These are phyloP conservation scores for Suillus alpinus DNA, from an alignment of 768 basidiomycete genomes.

Conservation along the genomic window DNA sequence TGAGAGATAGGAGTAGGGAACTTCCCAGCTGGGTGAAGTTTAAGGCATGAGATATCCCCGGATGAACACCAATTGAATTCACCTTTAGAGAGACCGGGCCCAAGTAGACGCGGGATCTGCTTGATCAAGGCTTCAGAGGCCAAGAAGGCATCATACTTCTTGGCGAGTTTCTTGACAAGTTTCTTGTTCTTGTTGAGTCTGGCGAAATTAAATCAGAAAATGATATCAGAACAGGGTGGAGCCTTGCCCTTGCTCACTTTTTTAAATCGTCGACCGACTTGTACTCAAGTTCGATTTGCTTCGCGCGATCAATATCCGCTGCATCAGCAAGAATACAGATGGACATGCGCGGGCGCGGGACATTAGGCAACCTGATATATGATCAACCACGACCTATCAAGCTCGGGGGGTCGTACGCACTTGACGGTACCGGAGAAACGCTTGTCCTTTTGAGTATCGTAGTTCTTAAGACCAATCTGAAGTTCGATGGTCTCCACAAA, in stretches of 20 bases:
- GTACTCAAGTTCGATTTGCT: slow-evolving; percentile 97
- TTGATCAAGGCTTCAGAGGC: slow-evolving; percentile 97
- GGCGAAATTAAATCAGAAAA: slow-evolving; percentile 5
- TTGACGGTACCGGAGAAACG: slow-evolving; percentile 99
- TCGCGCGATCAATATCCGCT: slow-evolving; percentile 96
- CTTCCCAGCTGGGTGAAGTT: slow-evolving; percentile 70
- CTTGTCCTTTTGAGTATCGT: slow-evolving; percentile 99
- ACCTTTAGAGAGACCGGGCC: slow-evolving; percentile 99
- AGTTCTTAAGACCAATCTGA: slow-evolving; percentile 97
- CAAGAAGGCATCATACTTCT: slow-evolving; percentile 99
- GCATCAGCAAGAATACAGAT: slow-evolving; percentile 99
- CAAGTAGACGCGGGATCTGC: slow-evolving; percentile 99
- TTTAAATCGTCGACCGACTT: slow-evolving; percentile 99
- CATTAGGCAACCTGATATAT: slow-evolving; percentile 76
- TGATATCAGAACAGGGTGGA: neutral
- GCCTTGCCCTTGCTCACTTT: slow-evolving; percentile 58
- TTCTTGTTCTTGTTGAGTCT: slow-evolving; percentile 99
- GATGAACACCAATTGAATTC: neutral
- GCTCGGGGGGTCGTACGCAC: slow-evolving; percentile 39
- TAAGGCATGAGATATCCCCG: neutral
- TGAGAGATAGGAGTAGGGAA: slow-evolving; percentile 98
- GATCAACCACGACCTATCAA: slow-evolving; percentile 8
- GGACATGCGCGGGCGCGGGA: slow-evolving; percentile 98
- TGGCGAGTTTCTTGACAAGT: slow-evolving; percentile 99
- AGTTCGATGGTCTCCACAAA: slow-evolving; percentile 96